phyloP scores from a whole-genome alignment of 352 stramenopile species.

The Globisporangium solare region DNA sequence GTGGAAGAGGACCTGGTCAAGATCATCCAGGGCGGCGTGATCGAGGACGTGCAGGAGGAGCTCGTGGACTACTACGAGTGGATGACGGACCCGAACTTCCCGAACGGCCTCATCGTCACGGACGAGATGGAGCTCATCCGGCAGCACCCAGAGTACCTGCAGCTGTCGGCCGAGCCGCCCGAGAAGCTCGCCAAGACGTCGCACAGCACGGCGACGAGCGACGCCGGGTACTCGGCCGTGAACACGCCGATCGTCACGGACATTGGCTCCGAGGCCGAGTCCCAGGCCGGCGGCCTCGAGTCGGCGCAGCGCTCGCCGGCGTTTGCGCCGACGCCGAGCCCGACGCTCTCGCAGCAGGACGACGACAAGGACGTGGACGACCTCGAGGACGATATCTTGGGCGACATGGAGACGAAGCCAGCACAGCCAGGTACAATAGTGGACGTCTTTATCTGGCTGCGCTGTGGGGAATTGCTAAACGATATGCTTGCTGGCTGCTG shows the following conservation, averaged over 20 bases:
- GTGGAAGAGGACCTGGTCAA: conserved; percentile 83
- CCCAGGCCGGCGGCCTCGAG: conserved; percentile 36
- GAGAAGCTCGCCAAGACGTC: conserved; percentile 36
- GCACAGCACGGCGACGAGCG: conserved; percentile 21
- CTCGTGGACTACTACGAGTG: conserved; percentile 85
- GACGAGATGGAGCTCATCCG: conserved; percentile 84
- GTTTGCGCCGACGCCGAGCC: conserved; percentile 50
- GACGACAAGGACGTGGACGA: conserved; percentile 77
- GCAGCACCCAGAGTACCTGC: conserved; percentile 76
- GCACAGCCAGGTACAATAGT: conserved; percentile 16
- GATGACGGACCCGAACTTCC: conserved; percentile 77
- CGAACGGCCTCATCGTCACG: conserved; percentile 60
- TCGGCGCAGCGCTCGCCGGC: conserved; percentile 62
- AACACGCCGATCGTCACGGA: conserved; percentile 72
- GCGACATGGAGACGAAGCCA: conserved; percentile 64
- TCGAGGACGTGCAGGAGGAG: conserved; percentile 84
- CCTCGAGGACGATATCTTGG: conserved; percentile 73
- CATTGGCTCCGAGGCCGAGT: conserved; percentile 61
- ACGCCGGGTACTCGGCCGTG: conserved; percentile 39
- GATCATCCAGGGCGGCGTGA: conserved; percentile 63
- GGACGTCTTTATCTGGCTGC: background rate
- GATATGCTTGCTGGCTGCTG: too few relatives aligned
- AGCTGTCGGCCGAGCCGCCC: conserved; percentile 38
- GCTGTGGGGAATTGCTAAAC: background rate
- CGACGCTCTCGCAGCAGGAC: conserved; percentile 44